Base-by-base conservation (phyloP, 2,329 filamentous ascomycete species). In the Trichoderma oligosporum region DNA sequence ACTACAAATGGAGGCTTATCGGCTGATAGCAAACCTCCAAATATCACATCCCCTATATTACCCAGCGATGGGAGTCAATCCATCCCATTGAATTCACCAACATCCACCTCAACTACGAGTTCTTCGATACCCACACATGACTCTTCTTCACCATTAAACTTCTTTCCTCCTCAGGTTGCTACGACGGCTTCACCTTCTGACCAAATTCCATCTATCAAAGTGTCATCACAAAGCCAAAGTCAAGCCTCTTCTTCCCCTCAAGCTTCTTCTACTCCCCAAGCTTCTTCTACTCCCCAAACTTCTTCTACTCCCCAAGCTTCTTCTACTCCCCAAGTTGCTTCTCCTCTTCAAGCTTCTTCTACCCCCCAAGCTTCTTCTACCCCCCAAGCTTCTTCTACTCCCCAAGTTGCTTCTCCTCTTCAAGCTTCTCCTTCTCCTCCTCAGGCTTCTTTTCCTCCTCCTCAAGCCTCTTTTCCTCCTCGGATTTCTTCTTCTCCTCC, bases 311-410 rank as follows among this genome's bases (percentile, higher is more conserved):
- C 35, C n/a, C 7, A 5, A 18, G 12, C 35, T 45, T 22, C 39
- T 27, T 25, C 35, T 2, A 11, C 25, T 1, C 12, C 44, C 33
- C 24, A n/a, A 9, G n/a, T n/a, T n/a, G n/a, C n/a, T n/a, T n/a
- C 33, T 52, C 61, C 35, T 62, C 63, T 16, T 64, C 66, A 8
- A 52, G 52, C 54, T 22, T 44, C 49, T 44, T 2, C n/a, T n/a
- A n/a, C n/a, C n/a, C n/a, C n/a, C n/a, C n/a, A n/a, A n/a, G n/a
- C n/a, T n/a, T n/a, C n/a, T n/a, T n/a, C n/a, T n/a, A n/a, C 38
- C 18, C 20, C 49, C 18, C 18, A 24, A 42, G 29, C 20, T 39
- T 14, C 35, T 39, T n/a, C 33, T 52, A 61, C 35, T 62, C 63
- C 18, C 63, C 66, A 8, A 52, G 52, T 45, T 22, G 33, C 49